These are phyloP conservation scores for Hypomontagnella monticulosa DNA, from an alignment of 495 filamentous ascomycete genomes.

Conservation along the genomic window DNA sequence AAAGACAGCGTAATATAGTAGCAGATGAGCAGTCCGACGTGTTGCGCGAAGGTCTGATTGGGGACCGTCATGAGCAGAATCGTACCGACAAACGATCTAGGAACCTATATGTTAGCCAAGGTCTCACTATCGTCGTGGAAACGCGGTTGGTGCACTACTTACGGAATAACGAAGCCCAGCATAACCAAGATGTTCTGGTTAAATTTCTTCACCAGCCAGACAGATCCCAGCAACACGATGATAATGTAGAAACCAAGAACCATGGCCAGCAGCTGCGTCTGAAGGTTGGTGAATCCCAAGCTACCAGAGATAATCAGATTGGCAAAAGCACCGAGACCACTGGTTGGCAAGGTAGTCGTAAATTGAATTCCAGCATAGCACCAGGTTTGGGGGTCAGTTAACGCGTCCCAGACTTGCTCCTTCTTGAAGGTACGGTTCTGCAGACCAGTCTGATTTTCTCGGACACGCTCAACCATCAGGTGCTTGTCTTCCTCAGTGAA, in stretches of 20 bases:
- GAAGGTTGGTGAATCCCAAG: slow-evolving; percentile 59
- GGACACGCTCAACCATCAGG: slow-evolving; percentile 66
- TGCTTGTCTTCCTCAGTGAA: slow-evolving; percentile 65
- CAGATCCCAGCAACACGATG: slow-evolving; percentile 68
- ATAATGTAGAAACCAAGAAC: slow-evolving; percentile 77
- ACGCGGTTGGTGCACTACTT: slow-evolving; percentile 43
- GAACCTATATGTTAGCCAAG: neutral
- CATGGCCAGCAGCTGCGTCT: slow-evolving; percentile 71
- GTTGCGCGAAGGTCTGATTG: slow-evolving; percentile 53
- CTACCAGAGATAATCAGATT: slow-evolving; percentile 67
- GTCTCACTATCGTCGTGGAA: slow-evolving; percentile 29
- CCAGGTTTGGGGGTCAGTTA: slow-evolving; percentile 61
- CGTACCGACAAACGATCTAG: slow-evolving; percentile 64
- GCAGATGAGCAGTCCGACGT: slow-evolving; percentile 63
- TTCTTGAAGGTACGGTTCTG: slow-evolving; percentile 67
- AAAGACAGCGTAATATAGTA: slow-evolving; percentile 68
- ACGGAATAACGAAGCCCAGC: slow-evolving; percentile 71
- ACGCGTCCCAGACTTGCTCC: slow-evolving; percentile 56
- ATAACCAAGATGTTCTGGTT: slow-evolving; percentile 72
- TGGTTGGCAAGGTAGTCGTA: slow-evolving; percentile 73
- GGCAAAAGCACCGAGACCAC: slow-evolving; percentile 72
- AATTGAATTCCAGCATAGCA: slow-evolving; percentile 65
- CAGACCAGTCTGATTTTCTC: slow-evolving; percentile 71
- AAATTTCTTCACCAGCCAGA: slow-evolving; percentile 71
- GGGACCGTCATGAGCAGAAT: slow-evolving; percentile 64